A percentile compares a stretch with the other conserved stretches of the same genome.
phyloP scores from a whole-genome alignment of 208 protist genomes.

The Wallacemonas sp. region DNA sequence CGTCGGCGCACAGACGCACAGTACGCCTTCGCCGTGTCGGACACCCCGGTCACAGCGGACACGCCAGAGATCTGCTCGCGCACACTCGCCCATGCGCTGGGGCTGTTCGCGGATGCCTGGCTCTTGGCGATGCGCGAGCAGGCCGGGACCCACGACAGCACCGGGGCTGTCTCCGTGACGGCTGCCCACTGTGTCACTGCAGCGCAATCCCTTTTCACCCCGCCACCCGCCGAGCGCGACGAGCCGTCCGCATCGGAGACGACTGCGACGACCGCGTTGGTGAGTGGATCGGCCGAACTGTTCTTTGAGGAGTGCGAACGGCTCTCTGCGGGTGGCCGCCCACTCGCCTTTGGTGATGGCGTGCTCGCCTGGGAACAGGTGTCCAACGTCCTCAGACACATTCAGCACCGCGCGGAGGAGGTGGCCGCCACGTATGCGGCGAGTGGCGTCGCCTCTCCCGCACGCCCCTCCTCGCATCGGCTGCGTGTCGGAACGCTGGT shows the following conservation, averaged over 20 bases:
- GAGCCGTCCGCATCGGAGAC: no score
- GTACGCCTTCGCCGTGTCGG: no score
- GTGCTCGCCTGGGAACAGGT: constrained; percentile 17
- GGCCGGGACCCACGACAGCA: no score
- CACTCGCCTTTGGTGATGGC: constrained; percentile 25
- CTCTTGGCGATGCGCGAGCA: no score
- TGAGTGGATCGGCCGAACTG: constrained; percentile 11
- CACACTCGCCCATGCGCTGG: no score
- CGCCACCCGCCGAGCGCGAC: not conserved
- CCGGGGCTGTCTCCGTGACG: no score
- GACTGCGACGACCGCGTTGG: constrained; percentile 4
- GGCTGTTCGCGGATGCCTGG: no score
- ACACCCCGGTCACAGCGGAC: no score
- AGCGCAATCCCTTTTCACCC: no score
- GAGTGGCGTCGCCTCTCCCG: not conserved
- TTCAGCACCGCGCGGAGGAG: constrained; percentile 17
- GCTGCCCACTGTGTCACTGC: no score
- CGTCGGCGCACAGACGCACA: no score
- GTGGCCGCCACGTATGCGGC: not conserved
- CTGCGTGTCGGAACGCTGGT: constrained; percentile 16
- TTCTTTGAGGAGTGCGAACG: constrained; percentile 27
- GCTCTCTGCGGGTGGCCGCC: constrained; percentile 17
- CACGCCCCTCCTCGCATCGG: not conserved
- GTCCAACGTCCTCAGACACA: constrained; percentile 7
- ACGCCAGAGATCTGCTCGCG: no score